Conservation (phyloP, 2,329 filamentous ascomycete genomes). For the Aspergillus sp. region DNA sequence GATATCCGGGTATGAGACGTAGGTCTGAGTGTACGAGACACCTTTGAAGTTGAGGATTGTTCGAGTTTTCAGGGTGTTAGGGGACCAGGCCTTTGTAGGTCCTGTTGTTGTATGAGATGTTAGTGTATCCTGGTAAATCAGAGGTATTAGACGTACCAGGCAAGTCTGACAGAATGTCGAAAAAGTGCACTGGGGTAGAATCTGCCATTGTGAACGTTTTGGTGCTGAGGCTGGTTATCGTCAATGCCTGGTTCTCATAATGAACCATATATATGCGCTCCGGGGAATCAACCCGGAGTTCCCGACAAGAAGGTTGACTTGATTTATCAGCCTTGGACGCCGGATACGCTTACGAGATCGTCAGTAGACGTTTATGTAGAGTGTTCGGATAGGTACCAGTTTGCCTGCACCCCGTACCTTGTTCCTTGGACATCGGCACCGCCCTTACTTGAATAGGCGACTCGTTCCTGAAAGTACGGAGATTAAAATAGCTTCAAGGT, state of each 20-base stretch:
- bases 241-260: not conserved
- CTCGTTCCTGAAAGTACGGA: not conserved
- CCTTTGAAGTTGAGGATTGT: conserved; percentile 34
- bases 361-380: not conserved
- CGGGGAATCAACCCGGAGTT: not conserved
- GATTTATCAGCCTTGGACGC: not conserved
- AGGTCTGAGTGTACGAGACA: conserved; percentile 33
- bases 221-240: not conserved
- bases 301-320: not conserved
- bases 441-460: not conserved
- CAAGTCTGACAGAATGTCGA: conserved; percentile 37
- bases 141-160: conserved; percentile 25
- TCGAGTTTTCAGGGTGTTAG: conserved; percentile 32
- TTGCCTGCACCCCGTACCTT: not conserved
- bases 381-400: not conserved
- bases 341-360: not conserved
- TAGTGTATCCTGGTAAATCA: not conserved
- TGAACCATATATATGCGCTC: not conserved
- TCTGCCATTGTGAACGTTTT: conserved; percentile 24
- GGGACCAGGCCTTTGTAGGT: conserved; percentile 35
- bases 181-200: conserved; percentile 37
- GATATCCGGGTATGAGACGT: conserved; percentile 35
- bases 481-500: conserved; percentile 7
- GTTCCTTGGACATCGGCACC: not conserved
- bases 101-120: conserved; percentile 23